phyloP scores from a whole-genome alignment of 2,329 filamentous ascomycete genomes.

The Penicillium sp. region DNA sequence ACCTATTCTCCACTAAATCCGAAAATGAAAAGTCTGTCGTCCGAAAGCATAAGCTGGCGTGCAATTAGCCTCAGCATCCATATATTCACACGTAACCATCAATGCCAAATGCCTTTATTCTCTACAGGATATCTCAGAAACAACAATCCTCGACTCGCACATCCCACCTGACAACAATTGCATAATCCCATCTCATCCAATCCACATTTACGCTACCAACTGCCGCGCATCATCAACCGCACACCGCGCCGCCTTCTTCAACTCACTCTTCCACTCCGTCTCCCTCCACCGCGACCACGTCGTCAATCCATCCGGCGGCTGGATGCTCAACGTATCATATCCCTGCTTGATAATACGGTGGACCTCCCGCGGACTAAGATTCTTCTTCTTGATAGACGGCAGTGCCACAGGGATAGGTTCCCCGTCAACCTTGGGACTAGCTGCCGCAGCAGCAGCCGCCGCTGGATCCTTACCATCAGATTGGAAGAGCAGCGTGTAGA shows the following conservation, averaged over 20 bases:
- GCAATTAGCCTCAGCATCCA: too few relatives aligned
- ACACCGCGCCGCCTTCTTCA: conserved; percentile 86
- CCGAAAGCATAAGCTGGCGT: too few relatives aligned
- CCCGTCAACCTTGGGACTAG: conserved; percentile 31
- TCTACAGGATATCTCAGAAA: conserved; percentile 15
- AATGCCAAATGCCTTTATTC: conserved; percentile 11
- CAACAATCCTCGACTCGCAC: neutral
- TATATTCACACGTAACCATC: neutral
- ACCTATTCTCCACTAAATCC: too few relatives aligned
- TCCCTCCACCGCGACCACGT: conserved; percentile 87
- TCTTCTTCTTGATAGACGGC: conserved; percentile 58
- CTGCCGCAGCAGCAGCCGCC: conserved; percentile 17
- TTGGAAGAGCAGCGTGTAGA: conserved; percentile 74
- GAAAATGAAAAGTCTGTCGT: too few relatives aligned
- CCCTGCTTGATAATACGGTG: conserved; percentile 93
- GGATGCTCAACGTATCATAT: conserved; percentile 92
- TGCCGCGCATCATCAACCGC: conserved; percentile 73
- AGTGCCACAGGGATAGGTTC: conserved; percentile 37
- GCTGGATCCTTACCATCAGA: conserved; percentile 57
- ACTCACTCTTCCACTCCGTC: conserved; percentile 77
- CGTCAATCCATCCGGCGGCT: conserved; percentile 84
- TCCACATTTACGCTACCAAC: conserved; percentile 43
- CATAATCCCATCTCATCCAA: neutral
- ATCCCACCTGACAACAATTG: neutral
- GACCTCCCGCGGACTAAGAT: conserved; percentile 82